phyloP scores from a whole-genome alignment of 2,329 filamentous ascomycete genomes.

The Intubia oerlemansii region DNA sequence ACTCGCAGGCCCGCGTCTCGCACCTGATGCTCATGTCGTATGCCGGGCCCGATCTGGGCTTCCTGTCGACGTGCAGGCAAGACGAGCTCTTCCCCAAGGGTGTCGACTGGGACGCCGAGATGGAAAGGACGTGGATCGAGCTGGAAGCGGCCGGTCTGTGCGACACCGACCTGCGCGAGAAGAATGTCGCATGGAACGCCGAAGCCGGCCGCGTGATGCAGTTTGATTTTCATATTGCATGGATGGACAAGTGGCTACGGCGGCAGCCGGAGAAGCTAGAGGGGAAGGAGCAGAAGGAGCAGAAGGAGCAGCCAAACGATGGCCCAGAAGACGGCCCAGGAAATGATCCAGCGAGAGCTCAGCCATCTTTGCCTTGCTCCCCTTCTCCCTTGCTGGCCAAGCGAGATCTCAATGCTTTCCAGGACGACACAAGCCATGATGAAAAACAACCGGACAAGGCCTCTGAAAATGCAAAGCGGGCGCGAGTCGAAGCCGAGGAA shows the following conservation, averaged over 20 bases:
- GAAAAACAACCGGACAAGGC: no score
- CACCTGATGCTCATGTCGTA: conserved; percentile 8
- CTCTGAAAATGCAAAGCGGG: no score
- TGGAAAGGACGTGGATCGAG: background rate
- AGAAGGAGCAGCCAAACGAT: no score
- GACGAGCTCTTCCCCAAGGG: conserved; percentile 1
- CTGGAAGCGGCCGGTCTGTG: conserved; percentile 2
- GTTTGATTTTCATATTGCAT: conserved; percentile 2
- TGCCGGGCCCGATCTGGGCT: conserved; percentile 1
- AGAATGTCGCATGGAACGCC: conserved; percentile 3
- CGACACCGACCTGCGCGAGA: background rate
- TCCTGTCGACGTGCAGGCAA: background rate
- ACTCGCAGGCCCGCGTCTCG: conserved; percentile 1
- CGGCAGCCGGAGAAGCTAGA: conserved; percentile 1
- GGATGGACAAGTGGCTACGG: conserved; percentile 1
- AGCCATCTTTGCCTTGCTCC: background rate
- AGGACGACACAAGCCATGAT: background rate
- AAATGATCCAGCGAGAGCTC: background rate
- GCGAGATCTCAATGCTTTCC: background rate
- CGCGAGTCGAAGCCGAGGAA: no score
- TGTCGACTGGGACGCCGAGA: conserved; percentile 1
- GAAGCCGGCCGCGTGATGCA: conserved; percentile 3
- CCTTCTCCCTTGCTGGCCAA: background rate
- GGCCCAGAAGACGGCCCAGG: no score
- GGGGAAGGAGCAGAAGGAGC: no score